phyloP scores from a whole-genome alignment of 2,329 filamentous ascomycete species.

The Fusarium torreyae region DNA sequence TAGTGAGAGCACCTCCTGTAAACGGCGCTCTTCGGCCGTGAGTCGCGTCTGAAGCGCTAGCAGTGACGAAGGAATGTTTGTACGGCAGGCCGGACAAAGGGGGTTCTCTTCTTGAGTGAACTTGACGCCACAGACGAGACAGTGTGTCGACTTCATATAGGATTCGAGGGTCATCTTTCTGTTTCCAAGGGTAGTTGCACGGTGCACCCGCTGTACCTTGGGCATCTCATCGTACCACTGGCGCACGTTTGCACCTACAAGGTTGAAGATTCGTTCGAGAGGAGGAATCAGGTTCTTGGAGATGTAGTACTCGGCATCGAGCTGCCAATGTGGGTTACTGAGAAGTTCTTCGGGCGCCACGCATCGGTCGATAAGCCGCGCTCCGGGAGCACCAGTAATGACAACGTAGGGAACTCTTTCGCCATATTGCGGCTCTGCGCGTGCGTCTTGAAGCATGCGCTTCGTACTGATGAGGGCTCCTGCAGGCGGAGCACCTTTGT shows the following conservation, averaged over 20 bases:
- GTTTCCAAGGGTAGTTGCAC: slow-evolving; percentile 51
- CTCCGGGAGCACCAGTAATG: slow-evolving; percentile 87
- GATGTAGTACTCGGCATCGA: slow-evolving; percentile 98
- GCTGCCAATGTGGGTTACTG: slow-evolving; percentile 79
- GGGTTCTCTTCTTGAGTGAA: slow-evolving; percentile 52
- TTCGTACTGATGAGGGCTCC: slow-evolving; percentile 91
- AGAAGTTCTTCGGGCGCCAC: slow-evolving; percentile 89
- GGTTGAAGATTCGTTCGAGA: slow-evolving; percentile 94
- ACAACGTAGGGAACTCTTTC: slow-evolving; percentile 97
- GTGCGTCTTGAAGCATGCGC: slow-evolving; percentile 87
- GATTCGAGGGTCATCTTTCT: slow-evolving; percentile 86
- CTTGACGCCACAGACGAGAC: slow-evolving; percentile 75
- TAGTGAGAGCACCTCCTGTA: slow-evolving; percentile 75
- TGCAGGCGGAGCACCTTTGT: slow-evolving; percentile 83
- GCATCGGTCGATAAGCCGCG: slow-evolving; percentile 88
- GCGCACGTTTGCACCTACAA: slow-evolving; percentile 91
- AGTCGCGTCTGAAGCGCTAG: slow-evolving; percentile 75
- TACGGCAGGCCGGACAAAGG: slow-evolving; percentile 72
- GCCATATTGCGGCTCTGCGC: slow-evolving; percentile 92
- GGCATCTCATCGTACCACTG: slow-evolving; percentile 98
- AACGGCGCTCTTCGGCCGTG: slow-evolving; percentile 73
- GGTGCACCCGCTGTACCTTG: slow-evolving; percentile 81
- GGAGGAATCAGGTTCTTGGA: slow-evolving; percentile 95
- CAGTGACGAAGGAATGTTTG: slow-evolving; percentile 71
- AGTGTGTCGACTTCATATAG: slow-evolving; percentile 88